Conservation (phyloP, 768 basidiomycete species). For the Panaeolus papilionaceus region DNA sequence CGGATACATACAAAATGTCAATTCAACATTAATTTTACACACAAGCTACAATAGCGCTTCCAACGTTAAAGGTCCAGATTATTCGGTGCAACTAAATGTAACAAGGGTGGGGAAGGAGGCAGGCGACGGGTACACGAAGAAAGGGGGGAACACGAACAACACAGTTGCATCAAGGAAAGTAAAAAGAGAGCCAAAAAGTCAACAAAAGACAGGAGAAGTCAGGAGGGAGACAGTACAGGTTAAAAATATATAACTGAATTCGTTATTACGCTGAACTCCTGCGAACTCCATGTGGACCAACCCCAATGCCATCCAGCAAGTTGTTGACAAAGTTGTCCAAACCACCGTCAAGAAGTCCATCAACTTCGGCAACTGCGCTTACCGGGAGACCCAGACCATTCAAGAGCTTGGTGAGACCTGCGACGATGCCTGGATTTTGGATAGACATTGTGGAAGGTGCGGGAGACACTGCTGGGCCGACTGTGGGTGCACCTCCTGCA, state of each 20-base stretch:
- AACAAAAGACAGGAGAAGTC: not conserved
- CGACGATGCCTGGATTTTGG: constrained; percentile 19
- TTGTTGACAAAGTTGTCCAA: constrained; percentile 22
- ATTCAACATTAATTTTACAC: not conserved
- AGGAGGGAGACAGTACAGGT: not conserved
- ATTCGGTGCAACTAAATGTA: not conserved
- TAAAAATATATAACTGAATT: not conserved
- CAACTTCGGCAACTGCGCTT: constrained; percentile 22
- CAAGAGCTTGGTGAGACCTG: constrained; percentile 26
- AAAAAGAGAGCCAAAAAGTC: not conserved
- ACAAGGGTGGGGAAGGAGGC: not conserved
- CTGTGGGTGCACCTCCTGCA: not conserved
- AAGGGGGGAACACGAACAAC: not conserved
- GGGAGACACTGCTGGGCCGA: constrained; percentile 1
- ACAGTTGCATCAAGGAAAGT: not conserved
- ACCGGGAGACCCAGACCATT: constrained; percentile 24
- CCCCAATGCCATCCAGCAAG: constrained; percentile 29
- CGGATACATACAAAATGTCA: not conserved
- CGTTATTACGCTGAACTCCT: not conserved
- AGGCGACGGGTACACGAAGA: not conserved
- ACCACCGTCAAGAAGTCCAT: constrained; percentile 21
- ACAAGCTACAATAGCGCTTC: not conserved
- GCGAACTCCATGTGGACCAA: constrained; percentile 30
- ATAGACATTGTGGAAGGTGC: not conserved
- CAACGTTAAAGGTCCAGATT: not conserved